phyloP scores from a whole-genome alignment of 202 grass and related monocot species.

The Eragrostis tef region DNA sequence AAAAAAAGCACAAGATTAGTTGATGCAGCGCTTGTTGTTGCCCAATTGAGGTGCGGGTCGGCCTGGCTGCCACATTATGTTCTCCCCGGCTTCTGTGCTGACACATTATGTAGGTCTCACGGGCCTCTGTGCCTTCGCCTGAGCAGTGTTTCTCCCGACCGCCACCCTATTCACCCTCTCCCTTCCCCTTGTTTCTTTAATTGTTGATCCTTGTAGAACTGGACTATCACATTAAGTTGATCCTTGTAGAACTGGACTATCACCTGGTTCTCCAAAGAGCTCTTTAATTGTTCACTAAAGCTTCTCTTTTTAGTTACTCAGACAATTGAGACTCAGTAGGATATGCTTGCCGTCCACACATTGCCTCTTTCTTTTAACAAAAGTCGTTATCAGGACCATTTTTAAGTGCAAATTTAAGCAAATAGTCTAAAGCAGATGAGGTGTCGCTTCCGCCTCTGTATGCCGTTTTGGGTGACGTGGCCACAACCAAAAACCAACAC shows the following conservation, averaged over 20 bases:
- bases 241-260: neutral
- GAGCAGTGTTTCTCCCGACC: neutral
- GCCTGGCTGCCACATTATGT: neutral
- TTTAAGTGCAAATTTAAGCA: too few species aligned
- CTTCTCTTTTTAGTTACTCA: too few species aligned
- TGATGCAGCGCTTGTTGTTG: neutral
- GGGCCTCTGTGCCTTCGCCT: neutral
- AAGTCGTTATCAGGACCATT: too few species aligned
- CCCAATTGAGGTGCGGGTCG: neutral
- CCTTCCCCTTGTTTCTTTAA: neutral
- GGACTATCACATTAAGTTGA: constrained; percentile 6
- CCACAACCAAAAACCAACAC: too few species aligned
- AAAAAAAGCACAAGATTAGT: neutral
- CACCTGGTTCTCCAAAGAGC: neutral
- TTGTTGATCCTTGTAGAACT: neutral
- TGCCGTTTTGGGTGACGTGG: too few species aligned
- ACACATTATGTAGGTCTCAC: neutral
- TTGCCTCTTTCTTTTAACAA: too few species aligned
- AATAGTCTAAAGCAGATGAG: too few species aligned
- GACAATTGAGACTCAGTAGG: too few species aligned
- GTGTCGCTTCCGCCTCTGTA: too few species aligned
- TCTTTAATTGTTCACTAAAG: too few species aligned
- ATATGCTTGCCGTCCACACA: too few species aligned
- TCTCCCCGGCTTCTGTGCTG: neutral
- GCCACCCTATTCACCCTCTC: neutral